Percentiles rank a stretch among this genome's conserved stretches.
These are phyloP conservation scores for Pharnaceum exiguum DNA, from an alignment of 148 eudicot species.

Conservation along the genomic window DNA sequence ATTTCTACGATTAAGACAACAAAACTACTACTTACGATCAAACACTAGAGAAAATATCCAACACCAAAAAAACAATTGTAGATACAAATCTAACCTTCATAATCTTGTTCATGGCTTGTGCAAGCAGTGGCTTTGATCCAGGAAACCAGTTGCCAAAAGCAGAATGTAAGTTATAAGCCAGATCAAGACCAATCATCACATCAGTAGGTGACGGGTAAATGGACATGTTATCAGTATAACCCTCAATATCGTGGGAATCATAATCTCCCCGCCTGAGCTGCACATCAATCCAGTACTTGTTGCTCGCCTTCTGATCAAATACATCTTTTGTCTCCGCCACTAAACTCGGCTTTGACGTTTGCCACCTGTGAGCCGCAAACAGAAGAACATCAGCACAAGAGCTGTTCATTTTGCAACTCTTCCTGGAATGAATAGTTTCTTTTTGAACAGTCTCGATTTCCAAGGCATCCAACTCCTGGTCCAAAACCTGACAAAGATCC, in stretches of 20 bases:
- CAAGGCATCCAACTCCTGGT: conserved; percentile 94
- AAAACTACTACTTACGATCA: background rate
- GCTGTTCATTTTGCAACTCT: conserved; percentile 99
- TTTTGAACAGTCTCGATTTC: conserved; percentile 98
- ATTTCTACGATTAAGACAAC: background rate
- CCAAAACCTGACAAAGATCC: conserved; percentile 99
- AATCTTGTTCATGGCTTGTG: conserved; percentile 98
- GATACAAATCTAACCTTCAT: conserved; percentile 66
- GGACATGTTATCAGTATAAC: conserved; percentile 98
- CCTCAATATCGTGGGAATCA: conserved; percentile 98
- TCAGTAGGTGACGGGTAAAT: conserved; percentile 98
- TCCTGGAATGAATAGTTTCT: conserved; percentile 98
- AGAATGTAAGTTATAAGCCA: conserved; percentile 98
- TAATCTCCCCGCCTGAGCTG: conserved; percentile 99
- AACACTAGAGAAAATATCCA: background rate
- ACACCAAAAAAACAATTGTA: background rate
- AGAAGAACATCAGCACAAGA: conserved; percentile 95
- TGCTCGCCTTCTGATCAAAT: conserved; percentile 97
- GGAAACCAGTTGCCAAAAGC: conserved; percentile 99
- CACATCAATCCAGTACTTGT: conserved; percentile 98
- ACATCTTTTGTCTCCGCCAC: conserved; percentile 98
- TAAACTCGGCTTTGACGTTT: conserved; percentile 97
- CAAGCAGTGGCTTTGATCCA: conserved; percentile 95
- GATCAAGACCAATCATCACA: conserved; percentile 95
- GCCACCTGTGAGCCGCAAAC: conserved; percentile 99